Percentiles rank a stretch among this genome's conserved stretches.
Evolutionary conservation across 169 alveolate species (phyloP).

Genomic region (Cryptosporidium viatorum): DNA sequence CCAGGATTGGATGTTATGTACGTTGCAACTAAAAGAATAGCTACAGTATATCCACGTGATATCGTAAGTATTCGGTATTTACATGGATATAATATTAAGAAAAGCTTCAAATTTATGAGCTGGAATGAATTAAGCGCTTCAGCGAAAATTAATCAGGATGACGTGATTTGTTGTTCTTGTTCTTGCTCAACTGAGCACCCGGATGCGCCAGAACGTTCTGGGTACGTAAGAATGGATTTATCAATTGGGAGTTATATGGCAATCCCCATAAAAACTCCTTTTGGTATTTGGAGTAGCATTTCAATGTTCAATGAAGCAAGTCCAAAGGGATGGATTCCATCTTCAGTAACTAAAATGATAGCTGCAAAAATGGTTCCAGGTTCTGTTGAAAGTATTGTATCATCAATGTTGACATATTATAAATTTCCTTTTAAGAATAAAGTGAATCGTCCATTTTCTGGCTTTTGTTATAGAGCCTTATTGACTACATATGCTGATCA

Average conservation of each 20-base stretch:
- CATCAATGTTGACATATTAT: slow-evolving; percentile 38
- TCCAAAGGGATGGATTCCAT: slow-evolving; percentile 83
- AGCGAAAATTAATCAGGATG: slow-evolving; percentile 14
- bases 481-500: slow-evolving; percentile 15
- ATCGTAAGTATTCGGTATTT: slow-evolving; percentile 76
- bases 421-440: slow-evolving; percentile 38
- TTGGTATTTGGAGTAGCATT: slow-evolving; percentile 81
- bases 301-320: slow-evolving; percentile 79
- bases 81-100: slow-evolving; percentile 61
- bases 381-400: slow-evolving; percentile 75
- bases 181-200: slow-evolving; percentile 82
- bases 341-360: slow-evolving; percentile 76
- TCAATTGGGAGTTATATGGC: slow-evolving; percentile 81
- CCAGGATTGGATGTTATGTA: slow-evolving; percentile 77
- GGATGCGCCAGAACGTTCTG: slow-evolving; percentile 78
- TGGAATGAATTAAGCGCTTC: slow-evolving; percentile 22
- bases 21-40: slow-evolving; percentile 79
- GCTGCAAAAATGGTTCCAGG: slow-evolving; percentile 81
- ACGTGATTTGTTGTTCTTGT: slow-evolving; percentile 77
- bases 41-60: slow-evolving; percentile 81
- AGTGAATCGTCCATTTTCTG: slow-evolving; percentile 42
- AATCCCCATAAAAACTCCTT: slow-evolving; percentile 80
- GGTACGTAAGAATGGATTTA: slow-evolving; percentile 75
- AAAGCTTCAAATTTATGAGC: slow-evolving; percentile 17
- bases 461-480: slow-evolving; percentile 46